These are phyloP conservation scores for Limnanthes douglasii DNA, from an alignment of 345 rosid genomes.

Conservation along the genomic window DNA sequence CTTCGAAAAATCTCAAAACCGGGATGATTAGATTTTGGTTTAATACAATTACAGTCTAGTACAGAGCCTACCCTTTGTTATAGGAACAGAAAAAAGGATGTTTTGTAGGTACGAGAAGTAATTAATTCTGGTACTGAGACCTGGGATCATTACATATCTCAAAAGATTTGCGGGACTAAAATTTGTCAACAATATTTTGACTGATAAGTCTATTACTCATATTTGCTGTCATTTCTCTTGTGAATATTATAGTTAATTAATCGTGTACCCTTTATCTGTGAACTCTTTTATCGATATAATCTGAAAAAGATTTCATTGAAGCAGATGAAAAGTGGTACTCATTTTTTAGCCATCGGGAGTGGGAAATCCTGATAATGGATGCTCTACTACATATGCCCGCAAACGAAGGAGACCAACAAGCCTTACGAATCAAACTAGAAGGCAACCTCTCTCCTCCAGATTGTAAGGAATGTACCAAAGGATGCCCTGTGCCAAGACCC, in stretches of 20 bases:
- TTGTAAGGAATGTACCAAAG: constrained; percentile 19
- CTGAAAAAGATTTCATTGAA: constrained; percentile 2
- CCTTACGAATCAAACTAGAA: constrained; percentile 35
- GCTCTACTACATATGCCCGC: constrained; percentile 74
- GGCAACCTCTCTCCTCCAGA: constrained; percentile 21
- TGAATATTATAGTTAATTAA: too few species aligned
- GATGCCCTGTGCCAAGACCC: too few species aligned
- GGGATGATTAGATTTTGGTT: too few species aligned
- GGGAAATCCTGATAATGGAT: constrained; percentile 87
- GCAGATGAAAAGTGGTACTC: constrained; percentile 46
- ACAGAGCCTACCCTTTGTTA: too few species aligned
- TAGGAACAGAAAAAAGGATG: constrained; percentile 16
- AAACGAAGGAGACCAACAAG: constrained; percentile 51
- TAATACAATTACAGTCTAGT: too few species aligned
- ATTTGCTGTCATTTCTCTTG: background rate
- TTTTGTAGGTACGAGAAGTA: too few species aligned
- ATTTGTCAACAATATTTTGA: background rate
- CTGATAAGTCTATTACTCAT: background rate
- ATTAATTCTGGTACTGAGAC: background rate
- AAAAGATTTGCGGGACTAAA: background rate
- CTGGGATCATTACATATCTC: background rate
- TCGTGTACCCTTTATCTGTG: too few species aligned
- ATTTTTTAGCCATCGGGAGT: constrained; percentile 34
- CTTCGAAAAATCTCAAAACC: too few species aligned
- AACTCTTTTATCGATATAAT: background rate